These are phyloP conservation scores for Phytomonas francai DNA, from an alignment of 208 protist species.

Conservation along the genomic window DNA sequence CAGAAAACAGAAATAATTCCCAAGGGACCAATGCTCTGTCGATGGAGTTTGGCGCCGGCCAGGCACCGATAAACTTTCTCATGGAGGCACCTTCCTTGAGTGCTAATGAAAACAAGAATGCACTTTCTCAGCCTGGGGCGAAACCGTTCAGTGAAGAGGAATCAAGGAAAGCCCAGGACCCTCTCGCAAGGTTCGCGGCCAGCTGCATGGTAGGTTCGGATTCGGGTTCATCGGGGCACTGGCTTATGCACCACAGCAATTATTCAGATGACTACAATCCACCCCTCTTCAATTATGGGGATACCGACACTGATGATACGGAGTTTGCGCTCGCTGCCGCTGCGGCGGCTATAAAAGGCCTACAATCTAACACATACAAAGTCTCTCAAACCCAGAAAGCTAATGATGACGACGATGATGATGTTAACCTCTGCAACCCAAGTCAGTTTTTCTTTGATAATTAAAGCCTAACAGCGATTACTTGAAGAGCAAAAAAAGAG, in stretches of 20 bases:
- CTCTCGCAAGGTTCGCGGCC: no score
- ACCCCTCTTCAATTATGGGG: constrained; percentile 19
- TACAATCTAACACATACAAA: constrained; percentile 16
- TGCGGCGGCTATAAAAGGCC: constrained; percentile 19
- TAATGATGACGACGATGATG: constrained; percentile 19
- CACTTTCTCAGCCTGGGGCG: no score
- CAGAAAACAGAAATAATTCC: no score
- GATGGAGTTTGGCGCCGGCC: no score
- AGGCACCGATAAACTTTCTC: no score
- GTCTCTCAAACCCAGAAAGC: constrained; percentile 12
- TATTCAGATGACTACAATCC: constrained; percentile 9
- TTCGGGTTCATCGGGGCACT: background rate
- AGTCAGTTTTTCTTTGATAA: background rate
- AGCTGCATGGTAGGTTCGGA: background rate
- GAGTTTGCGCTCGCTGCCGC: constrained; percentile 20
- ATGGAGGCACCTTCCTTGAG: no score
- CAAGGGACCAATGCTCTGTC: no score
- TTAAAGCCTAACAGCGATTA: background rate
- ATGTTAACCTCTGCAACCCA: background rate
- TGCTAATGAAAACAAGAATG: no score
- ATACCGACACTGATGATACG: constrained; percentile 24
- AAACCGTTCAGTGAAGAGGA: no score
- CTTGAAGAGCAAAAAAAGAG: background rate
- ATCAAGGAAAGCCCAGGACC: no score
- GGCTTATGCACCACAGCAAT: background rate